Base-by-base conservation (phyloP, 2,329 filamentous ascomycete genomes). In the Epichloe elymi region DNA sequence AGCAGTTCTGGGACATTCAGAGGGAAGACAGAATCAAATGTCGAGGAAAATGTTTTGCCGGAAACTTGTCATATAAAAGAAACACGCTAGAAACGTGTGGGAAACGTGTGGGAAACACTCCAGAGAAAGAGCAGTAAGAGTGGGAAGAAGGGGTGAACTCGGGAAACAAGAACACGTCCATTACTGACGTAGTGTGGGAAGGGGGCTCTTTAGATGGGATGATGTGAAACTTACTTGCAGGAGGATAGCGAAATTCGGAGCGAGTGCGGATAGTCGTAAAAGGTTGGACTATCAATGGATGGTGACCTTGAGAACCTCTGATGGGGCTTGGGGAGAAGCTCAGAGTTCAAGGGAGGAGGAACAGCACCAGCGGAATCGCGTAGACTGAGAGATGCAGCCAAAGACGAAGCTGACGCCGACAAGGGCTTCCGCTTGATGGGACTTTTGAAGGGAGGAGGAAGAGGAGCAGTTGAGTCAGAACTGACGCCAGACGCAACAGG, bases 401-500 rank as follows among this genome's bases (percentile, higher is more conserved):
- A 61, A 53, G 73, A 69, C 39, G 75, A 78, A 46, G 75, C 76
- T 35, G 74, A 74, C 7, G 70, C 67, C 42, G 79, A 80, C 54
- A 83, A 63, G 50, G 80, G 80, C 67, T 83, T 83, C 55, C 80
- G 74, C 61, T 74, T 75, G 65, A 83, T 76, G 55, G 68, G 63
- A 41, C 58, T 60, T 30, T 52, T 55, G 51, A 57, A 51, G 53
- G 48, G 40, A 51, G 45, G 46, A 43, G 43, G 43, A 54, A 46
- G 55, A 35, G 53, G 51, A 43, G 55, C 53, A 51, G 50, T 45
- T 19, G 52, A 50, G n/a, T 40, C 46, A 47, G 40, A 40, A 15
- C 39, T 39, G 37, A 39, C 50, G 46, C 19, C 53, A 37, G 48
- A 35, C 30, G 46, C 33, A n/a, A 51, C 46, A 40, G 48, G 44